Evolutionary conservation across 345 rosid species (phyloP), one percentile per base, ranked within the genome.

Genomic region (Raphanus sativus): DNA sequence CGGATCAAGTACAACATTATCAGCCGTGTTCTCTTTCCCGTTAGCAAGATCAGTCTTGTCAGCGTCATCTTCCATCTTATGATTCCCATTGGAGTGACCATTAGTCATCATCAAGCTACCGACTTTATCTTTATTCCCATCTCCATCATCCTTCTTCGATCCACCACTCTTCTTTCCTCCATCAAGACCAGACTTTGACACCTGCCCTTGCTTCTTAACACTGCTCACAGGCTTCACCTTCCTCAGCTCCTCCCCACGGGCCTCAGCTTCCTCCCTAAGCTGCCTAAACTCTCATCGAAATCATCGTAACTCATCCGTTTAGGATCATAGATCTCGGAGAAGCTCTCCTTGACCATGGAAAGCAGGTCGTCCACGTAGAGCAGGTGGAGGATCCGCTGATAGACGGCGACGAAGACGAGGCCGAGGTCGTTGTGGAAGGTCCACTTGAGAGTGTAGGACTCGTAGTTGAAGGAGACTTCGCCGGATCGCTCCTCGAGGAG

Each of bases 401-500:
- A 95, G 15, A 95, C 97, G 3, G 97, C 99, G 40, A 95, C 98
- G 66, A 95, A 95, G 13, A 95, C 99, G 17, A 95, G 90, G 6
- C 98, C 98, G 15, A 95, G 98, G 52, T 95, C 97, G 6, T 93
- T 95, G 80, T 93, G 94, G 77, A 95, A 95, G 16, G 97, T 90
- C 99, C 98, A 93, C 74, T 93, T 92, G 79, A 95, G 94, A 71
- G 97, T 95, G 75, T 95, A 93, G 17, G 96, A 90, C 79, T 90
- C 97, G 48, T 92, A 88, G 67, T 87, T 89, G 64, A 75, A 95
- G 0, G 89, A 91, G 4, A 89, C 84, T 7, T 84, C 86, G 2
- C 99, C 99, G 1, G 99, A 95, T 58, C 98, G 91, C 69, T 95
- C 99, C 92, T 95, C 98, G 83, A 95, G 85, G 8, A 95, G 94